These are phyloP conservation scores for Fusarium pininemorale DNA, from an alignment of 2,329 filamentous ascomycete genomes.

Conservation along the genomic window DNA sequence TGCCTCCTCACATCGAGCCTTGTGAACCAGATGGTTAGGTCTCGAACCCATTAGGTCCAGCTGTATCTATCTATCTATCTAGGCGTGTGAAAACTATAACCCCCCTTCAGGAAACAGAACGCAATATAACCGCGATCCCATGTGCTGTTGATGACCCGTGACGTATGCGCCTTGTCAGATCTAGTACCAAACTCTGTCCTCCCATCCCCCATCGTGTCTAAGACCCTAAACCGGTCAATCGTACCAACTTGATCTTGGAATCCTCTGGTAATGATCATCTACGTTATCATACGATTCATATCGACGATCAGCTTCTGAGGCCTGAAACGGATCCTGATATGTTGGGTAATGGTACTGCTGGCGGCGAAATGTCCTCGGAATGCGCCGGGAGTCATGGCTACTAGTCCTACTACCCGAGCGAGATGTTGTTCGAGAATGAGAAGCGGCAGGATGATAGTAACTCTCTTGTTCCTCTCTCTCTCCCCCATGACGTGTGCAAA, in stretches of 20 bases:
- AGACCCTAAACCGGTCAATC: neutral
- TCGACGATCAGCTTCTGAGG: neutral
- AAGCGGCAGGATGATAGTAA: accelerated
- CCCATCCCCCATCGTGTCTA: neutral
- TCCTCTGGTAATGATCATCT: neutral
- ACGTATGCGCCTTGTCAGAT: neutral
- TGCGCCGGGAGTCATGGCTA: neutral
- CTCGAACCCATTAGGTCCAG: neutral
- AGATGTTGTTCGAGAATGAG: neutral
- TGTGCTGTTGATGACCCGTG: neutral
- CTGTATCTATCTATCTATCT: neutral
- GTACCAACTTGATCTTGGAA: neutral
- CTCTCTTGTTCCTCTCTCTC: neutral
- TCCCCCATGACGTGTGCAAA: conserved; percentile 1
- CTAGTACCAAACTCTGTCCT: neutral
- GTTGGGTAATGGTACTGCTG: neutral
- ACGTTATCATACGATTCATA: neutral
- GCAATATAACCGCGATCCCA: neutral
- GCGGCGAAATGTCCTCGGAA: neutral
- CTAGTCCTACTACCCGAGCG: neutral
- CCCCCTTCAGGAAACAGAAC: neutral
- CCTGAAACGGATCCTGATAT: neutral
- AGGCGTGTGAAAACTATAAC: neutral
- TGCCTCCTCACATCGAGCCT: neutral
- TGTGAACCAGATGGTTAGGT: neutral